A percentile compares a stretch with the other conserved stretches of the same genome.
These are phyloP conservation scores for Solanum dulcamara DNA, from an alignment of 257 asterid species.

Conservation along the genomic window DNA sequence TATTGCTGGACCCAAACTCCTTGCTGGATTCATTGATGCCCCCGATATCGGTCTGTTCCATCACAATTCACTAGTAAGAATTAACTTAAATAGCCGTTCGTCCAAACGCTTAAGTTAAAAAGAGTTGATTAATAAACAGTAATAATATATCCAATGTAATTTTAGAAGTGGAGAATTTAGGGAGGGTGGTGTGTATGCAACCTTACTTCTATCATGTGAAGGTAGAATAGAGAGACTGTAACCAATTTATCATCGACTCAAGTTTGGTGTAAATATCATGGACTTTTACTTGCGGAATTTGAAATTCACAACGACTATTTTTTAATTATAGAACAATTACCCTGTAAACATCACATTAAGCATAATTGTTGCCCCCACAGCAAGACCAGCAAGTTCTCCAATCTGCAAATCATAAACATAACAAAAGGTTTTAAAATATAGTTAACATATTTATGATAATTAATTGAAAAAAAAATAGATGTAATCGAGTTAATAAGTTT, in stretches of 20 bases:
- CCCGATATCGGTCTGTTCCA: conserved; percentile 66
- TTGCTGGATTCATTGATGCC: conserved; percentile 96
- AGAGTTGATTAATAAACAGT: background rate
- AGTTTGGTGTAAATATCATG: background rate
- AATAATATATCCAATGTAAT: background rate
- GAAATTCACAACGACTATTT: background rate
- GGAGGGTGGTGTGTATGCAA: background rate
- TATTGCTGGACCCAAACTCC: conserved; percentile 84
- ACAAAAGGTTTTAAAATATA: too few relatives aligned
- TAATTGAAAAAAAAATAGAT: too few relatives aligned
- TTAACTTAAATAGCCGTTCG: background rate
- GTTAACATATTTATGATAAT: too few relatives aligned
- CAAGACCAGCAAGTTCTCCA: conserved; percentile 95
- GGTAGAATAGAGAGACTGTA: background rate
- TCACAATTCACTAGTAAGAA: background rate
- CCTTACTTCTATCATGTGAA: background rate
- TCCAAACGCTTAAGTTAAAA: background rate
- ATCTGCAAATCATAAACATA: conserved; percentile 30
- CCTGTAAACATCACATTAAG: conserved; percentile 88
- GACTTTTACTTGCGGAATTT: background rate
- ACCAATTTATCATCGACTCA: too few relatives aligned
- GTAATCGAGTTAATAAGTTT: too few relatives aligned
- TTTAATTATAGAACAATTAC: conserved; percentile 12
- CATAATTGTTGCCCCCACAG: conserved; percentile 79
- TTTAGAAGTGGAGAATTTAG: background rate